Evolutionary conservation across 805 yeast species (phyloP).

Genomic region (Candida mattraensis): DNA sequence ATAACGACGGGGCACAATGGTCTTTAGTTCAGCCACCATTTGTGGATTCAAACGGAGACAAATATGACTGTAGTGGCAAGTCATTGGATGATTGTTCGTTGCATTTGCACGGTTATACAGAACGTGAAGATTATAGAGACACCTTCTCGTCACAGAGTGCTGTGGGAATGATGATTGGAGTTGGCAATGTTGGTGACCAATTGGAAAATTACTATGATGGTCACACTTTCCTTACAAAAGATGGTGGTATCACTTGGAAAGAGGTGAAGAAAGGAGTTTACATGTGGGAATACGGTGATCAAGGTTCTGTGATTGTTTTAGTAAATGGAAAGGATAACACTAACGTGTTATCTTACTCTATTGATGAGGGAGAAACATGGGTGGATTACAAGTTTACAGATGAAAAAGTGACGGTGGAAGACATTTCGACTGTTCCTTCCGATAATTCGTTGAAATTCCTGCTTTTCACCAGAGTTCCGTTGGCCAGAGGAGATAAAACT

Average conservation of each 20-base stretch:
- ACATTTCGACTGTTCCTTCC: slow-evolving; percentile 82
- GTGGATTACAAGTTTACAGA: slow-evolving; percentile 60
- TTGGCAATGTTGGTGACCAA: slow-evolving; percentile 81
- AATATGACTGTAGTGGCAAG: slow-evolving; percentile 49
- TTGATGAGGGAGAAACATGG: slow-evolving; percentile 82
- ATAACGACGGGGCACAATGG: slow-evolving; percentile 91
- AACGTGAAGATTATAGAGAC: slow-evolving; percentile 75
- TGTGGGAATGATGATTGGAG: slow-evolving; percentile 77
- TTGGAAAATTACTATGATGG: slow-evolving; percentile 51
- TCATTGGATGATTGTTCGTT: slow-evolving; percentile 67
- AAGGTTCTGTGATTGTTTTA: slow-evolving; percentile 78
- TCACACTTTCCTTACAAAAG: slow-evolving; percentile 59
- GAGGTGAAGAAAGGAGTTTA: slow-evolving; percentile 69
- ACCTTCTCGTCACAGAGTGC: slow-evolving; percentile 85
- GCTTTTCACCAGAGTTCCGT: slow-evolving; percentile 54
- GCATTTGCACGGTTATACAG: slow-evolving; percentile 86
- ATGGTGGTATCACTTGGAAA: slow-evolving; percentile 86
- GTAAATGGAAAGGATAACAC: slow-evolving; percentile 64
- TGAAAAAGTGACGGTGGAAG: slow-evolving; percentile 56
- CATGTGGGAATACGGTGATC: slow-evolving; percentile 94
- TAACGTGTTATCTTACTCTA: slow-evolving; percentile 58
- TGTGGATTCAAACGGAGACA: slow-evolving; percentile 57
- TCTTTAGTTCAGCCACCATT: slow-evolving; percentile 64
- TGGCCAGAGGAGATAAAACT: slow-evolving; percentile 48
- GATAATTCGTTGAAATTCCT: slow-evolving; percentile 80